Evolutionary conservation across 2,329 filamentous ascomycete species (phyloP).

Genomic region (Phoma sp.): DNA sequence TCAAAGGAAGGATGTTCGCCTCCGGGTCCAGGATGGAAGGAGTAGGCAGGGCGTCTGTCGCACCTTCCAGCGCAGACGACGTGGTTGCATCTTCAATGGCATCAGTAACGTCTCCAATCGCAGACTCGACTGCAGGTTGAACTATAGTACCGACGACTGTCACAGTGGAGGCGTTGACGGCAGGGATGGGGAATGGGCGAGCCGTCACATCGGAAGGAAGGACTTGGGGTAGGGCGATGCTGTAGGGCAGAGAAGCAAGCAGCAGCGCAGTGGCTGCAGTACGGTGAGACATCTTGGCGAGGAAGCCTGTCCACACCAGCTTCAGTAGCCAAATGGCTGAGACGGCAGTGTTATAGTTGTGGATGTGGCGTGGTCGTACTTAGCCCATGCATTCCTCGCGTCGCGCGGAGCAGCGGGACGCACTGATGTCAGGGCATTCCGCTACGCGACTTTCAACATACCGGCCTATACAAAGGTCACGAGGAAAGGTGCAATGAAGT

Average conservation of each 20-base stretch:
- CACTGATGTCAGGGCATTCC: constrained; percentile 21
- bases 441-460: constrained; percentile 16
- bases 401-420: constrained; percentile 14
- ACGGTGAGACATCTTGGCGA: constrained; percentile 22
- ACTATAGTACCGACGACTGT: constrained; percentile 13
- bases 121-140: neutral
- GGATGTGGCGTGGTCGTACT: constrained; percentile 2
- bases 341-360: constrained; percentile 19
- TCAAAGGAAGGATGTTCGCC: constrained; percentile 5
- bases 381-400: constrained; percentile 24
- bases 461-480: constrained; percentile 18
- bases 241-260: constrained; percentile 22
- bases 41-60: neutral
- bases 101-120: constrained; percentile 2
- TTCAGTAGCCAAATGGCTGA: constrained; percentile 11
- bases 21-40: neutral
- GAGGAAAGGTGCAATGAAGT: constrained; percentile 14
- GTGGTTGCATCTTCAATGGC: neutral
- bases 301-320: constrained; percentile 21
- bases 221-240: constrained; percentile 16
- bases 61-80: neutral
- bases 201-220: constrained; percentile 5
- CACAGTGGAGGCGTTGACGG: neutral
- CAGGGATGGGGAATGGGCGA: constrained; percentile 4
- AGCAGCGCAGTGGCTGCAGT: constrained; percentile 23